Percentiles rank a stretch among this genome's conserved stretches.
Evolutionary conservation across 2,329 filamentous ascomycete genomes (phyloP).

Genomic region (Paraphoma sp.): DNA sequence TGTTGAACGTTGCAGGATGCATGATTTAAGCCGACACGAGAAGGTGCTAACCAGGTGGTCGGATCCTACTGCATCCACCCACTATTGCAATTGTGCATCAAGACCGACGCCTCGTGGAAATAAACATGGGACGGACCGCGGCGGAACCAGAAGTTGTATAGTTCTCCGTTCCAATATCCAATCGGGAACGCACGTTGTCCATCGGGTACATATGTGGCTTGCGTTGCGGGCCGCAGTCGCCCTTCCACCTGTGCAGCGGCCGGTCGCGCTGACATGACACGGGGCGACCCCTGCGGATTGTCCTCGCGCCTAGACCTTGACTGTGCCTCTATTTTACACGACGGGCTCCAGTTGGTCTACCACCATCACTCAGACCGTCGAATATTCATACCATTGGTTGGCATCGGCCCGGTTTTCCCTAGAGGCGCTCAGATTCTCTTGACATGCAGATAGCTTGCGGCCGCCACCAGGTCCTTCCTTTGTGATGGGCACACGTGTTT

Average conservation of each 20-base stretch:
- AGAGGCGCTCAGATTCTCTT: no score
- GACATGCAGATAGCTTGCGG: no score
- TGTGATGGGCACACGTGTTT: no score
- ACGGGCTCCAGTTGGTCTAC: neutral
- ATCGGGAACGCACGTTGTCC: neutral
- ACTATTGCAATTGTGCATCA: neutral
- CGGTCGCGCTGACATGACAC: slow-evolving; percentile 3
- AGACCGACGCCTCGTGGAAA: neutral
- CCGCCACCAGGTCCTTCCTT: no score
- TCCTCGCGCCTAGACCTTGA: neutral
- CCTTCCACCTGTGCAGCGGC: neutral
- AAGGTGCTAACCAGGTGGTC: no score
- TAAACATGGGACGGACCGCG: neutral
- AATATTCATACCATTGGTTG: neutral
- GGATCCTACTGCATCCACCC: neutral
- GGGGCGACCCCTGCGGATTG: neutral
- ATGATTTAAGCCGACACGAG: no score
- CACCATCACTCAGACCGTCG: neutral
- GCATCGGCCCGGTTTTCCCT: neutral
- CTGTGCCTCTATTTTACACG: no score
- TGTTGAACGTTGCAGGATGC: no score
- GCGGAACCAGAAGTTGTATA: neutral
- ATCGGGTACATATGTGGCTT: neutral
- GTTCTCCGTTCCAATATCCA: neutral
- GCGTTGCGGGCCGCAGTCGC: neutral